Evolutionary conservation across 495 filamentous ascomycete genomes (phyloP).

Genomic region (Achaetomiella virescens): DNA sequence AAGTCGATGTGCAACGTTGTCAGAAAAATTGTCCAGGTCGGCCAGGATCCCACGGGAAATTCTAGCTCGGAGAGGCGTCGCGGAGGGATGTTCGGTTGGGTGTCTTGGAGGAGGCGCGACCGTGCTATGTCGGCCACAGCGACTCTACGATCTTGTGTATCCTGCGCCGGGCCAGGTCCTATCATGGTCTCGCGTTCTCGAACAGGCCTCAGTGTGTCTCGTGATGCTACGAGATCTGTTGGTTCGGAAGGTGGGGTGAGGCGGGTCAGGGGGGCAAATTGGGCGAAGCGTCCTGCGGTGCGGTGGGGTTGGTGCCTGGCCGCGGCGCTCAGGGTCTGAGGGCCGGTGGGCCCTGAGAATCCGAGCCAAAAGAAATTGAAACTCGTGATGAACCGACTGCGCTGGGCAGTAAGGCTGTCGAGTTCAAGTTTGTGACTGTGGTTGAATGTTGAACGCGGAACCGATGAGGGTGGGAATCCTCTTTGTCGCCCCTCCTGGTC

Average conservation of each 20-base stretch:
- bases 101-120: not conserved
- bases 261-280: conserved; percentile 7
- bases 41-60: not conserved
- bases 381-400: too few species aligned
- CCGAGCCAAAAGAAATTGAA: too few species aligned
- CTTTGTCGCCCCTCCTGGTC: too few species aligned
- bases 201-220: not conserved
- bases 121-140: conserved; percentile 20
- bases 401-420: too few species aligned
- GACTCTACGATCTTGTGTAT: conserved; percentile 18
- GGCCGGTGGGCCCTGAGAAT: too few species aligned
- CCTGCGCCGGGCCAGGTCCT: conserved; percentile 7
- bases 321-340: too few species aligned
- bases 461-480: too few species aligned
- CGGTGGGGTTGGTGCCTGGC: too few species aligned
- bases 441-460: too few species aligned
- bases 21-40: not conserved
- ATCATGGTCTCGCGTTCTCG: conserved; percentile 25
- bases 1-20: not conserved
- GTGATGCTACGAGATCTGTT: conserved; percentile 1
- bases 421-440: too few species aligned
- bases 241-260: conserved; percentile 5
- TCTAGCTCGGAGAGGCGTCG: not conserved
- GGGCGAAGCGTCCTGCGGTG: not conserved
- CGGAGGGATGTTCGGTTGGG: not conserved